Evolutionary conservation across 257 asterid genomes (phyloP), one percentile per base, ranked within the genome.

Genomic region (Jacaranda copaia): DNA sequence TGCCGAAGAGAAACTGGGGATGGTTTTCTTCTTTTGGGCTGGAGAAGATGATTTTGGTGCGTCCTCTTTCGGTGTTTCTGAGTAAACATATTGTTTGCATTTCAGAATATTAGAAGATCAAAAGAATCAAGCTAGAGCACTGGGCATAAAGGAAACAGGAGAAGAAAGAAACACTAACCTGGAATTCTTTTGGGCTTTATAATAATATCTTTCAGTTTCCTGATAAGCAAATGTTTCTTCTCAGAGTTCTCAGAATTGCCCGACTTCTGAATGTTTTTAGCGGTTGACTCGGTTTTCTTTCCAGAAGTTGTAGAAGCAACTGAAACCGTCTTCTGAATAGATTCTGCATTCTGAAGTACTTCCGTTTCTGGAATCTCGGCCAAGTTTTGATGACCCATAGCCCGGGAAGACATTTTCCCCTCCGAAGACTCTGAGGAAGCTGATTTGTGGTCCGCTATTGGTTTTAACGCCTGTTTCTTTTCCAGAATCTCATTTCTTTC

Each of bases 291-390:
- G 35, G 64, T 65, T 53, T 45, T 86, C 51, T 36, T 68, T 16
- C 67, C 85, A 6, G 74, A 15, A 52, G 60, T 66, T 68, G 19
- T 43, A 15, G 83, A 56, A n/a, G 87, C 65, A 60, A 57, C 68
- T 6, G 89, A 55, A 51, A 35, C 80, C 25, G 14, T 55, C 52
- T 78, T 87, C 63, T 56, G 73, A 32, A 39, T 65, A 12, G 77
- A 76, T 75, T 74, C 70, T 9, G 76, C 56, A 56, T 51, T 75
- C 61, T 72, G 49, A 76, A 51, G 79, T 46, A 55, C 61, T 68
- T 75, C 75, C 81, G 79, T 88, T 66, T 88, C 97, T 0, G 92
- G 91, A 53, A 87, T 87, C 79, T 88, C 91, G 18, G 86, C 80
- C 48, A 85, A 77, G 53, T 48, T 82, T 19, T 77, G 68, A 20